Conservation (phyloP, 805 yeast species). For the Schwanniomyces polymorphus region DNA sequence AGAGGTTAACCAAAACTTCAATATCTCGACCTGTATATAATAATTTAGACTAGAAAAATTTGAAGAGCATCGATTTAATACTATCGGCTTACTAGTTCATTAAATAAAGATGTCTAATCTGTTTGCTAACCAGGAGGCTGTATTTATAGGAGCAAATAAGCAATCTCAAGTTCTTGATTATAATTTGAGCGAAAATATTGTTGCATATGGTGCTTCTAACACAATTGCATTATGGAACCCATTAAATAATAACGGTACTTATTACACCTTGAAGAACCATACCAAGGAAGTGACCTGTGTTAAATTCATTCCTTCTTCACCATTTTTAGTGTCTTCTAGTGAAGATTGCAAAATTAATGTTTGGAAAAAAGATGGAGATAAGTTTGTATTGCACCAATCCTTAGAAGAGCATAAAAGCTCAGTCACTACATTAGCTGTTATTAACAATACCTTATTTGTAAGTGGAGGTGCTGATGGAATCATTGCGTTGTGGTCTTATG, state of each 20-base stretch:
- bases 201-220: conserved; percentile 74
- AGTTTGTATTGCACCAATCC: conserved; percentile 29
- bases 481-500: conserved; percentile 51
- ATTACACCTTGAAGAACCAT: conserved; percentile 60
- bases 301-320: conserved; percentile 44
- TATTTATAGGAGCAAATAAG: conserved; percentile 72
- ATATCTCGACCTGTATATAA: not conserved
- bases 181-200: conserved; percentile 29
- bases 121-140: conserved; percentile 43
- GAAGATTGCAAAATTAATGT: conserved; percentile 65
- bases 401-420: conserved; percentile 47
- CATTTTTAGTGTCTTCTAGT: conserved; percentile 56
- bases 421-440: conserved; percentile 53
- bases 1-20: no score
- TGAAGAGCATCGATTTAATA: not conserved
- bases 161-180: conserved; percentile 62
- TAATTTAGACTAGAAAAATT: not conserved
- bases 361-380: conserved; percentile 46
- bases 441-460: conserved; percentile 38
- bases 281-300: conserved; percentile 66
- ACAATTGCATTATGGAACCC: conserved; percentile 74
- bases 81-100: not conserved
- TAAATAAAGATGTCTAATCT: not conserved
- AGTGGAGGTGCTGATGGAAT: conserved; percentile 68
- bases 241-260: conserved; percentile 48